Conservation (phyloP, 768 basidiomycete genomes). For the Boletus pseudo-olivaceus region DNA sequence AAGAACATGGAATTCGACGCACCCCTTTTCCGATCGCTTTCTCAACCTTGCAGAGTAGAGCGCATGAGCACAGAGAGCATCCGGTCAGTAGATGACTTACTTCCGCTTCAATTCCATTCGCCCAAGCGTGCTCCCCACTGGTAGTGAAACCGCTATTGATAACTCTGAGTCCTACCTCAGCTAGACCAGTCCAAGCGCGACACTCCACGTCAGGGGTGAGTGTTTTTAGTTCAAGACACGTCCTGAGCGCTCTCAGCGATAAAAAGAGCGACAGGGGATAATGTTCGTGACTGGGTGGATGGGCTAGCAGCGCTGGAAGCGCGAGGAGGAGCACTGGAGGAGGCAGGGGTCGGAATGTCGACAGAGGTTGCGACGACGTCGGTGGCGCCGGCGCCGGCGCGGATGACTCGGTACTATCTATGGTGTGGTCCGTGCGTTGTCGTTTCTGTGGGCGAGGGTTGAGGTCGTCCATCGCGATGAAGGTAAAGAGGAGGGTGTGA, state of each 20-base stretch:
- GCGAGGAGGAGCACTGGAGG: slow-evolving; percentile 53
- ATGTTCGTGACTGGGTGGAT: slow-evolving; percentile 59
- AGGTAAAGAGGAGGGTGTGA: slow-evolving; percentile 8
- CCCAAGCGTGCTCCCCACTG: slow-evolving; percentile 39
- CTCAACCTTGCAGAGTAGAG: slow-evolving; percentile 41
- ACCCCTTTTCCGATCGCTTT: slow-evolving; percentile 69
- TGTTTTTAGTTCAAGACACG: slow-evolving; percentile 47
- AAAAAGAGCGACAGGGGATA: slow-evolving; percentile 55
- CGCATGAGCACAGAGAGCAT: not conserved
- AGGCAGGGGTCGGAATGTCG: slow-evolving; percentile 34
- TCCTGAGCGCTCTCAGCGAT: slow-evolving; percentile 53
- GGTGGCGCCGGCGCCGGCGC: not conserved
- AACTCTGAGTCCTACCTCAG: slow-evolving; percentile 62
- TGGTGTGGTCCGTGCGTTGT: slow-evolving; percentile 19
- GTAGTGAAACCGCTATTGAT: slow-evolving; percentile 43
- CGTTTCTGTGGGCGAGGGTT: slow-evolving; percentile 37
- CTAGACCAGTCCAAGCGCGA: slow-evolving; percentile 65
- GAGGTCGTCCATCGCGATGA: slow-evolving; percentile 22
- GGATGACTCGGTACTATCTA: not conserved
- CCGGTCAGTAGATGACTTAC: slow-evolving; percentile 30
- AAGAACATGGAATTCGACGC: slow-evolving; percentile 27
- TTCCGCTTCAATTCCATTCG: slow-evolving; percentile 52
- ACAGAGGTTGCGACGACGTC: not conserved
- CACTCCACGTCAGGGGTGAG: slow-evolving; percentile 63
- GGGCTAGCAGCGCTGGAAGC: slow-evolving; percentile 56